Percentiles rank a stretch among this genome's conserved stretches.
Evolutionary conservation across 495 filamentous ascomycete genomes (phyloP).

Genomic region (Trichoderma parareesei): DNA sequence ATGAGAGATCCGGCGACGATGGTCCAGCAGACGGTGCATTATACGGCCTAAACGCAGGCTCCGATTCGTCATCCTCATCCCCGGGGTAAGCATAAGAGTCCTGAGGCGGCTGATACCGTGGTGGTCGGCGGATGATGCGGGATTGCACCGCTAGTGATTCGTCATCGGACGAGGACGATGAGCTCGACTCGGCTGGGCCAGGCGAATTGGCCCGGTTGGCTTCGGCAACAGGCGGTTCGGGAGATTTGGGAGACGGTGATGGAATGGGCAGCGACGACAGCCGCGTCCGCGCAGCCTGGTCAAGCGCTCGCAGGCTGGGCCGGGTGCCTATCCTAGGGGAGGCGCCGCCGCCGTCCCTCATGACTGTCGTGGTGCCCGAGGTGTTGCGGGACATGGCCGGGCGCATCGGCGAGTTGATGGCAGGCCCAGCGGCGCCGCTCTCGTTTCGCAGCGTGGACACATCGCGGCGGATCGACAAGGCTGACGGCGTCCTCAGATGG

Average conservation of each 20-base stretch:
- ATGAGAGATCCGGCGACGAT: slow-evolving; percentile 44
- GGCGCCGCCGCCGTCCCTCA: slow-evolving; percentile 21
- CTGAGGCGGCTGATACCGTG: slow-evolving; percentile 36
- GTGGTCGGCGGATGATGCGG: slow-evolving; percentile 49
- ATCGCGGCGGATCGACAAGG: slow-evolving; percentile 58
- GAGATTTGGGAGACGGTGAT: slow-evolving; percentile 1
- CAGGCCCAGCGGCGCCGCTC: slow-evolving; percentile 26
- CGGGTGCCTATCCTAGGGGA: slow-evolving; percentile 10
- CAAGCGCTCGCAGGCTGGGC: slow-evolving; percentile 3
- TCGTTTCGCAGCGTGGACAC: slow-evolving; percentile 44
- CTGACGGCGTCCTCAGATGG: slow-evolving; percentile 54
- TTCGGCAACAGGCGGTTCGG: slow-evolving; percentile 16
- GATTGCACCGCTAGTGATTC: slow-evolving; percentile 39
- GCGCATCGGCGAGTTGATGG: slow-evolving; percentile 26
- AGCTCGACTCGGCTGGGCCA: slow-evolving; percentile 28
- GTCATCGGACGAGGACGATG: slow-evolving; percentile 29
- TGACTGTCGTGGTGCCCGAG: slow-evolving; percentile 49
- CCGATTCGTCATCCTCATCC: slow-evolving; percentile 49
- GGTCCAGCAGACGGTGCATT: slow-evolving; percentile 13
- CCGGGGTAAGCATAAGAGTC: slow-evolving; percentile 24
- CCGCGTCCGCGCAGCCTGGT: slow-evolving; percentile 22
- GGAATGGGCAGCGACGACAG: slow-evolving; percentile 27
- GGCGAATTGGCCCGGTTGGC: slow-evolving; percentile 23
- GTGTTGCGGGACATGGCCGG: slow-evolving; percentile 47
- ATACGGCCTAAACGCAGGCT: slow-evolving; percentile 71